A percentile compares a stretch with the other conserved stretches of the same genome.
These are phyloP conservation scores for Nemania sp. DNA, from an alignment of 2,329 filamentous ascomycete genomes.

Conservation along the genomic window DNA sequence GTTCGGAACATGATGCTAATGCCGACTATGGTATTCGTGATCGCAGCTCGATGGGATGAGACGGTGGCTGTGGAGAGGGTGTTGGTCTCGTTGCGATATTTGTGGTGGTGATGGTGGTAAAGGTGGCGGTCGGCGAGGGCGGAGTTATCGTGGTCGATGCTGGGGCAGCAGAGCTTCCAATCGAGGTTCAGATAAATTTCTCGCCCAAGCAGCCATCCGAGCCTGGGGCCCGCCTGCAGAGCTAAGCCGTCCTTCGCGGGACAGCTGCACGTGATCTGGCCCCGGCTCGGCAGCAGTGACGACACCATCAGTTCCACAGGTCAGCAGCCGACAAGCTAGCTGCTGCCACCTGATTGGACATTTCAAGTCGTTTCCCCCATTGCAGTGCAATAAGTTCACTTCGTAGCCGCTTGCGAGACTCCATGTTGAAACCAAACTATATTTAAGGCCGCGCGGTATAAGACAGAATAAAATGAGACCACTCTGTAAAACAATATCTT, in stretches of 20 bases:
- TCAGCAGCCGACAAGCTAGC: too few relatives aligned
- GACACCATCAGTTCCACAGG: too few relatives aligned
- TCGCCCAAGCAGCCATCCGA: conserved; percentile 34
- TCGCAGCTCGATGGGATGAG: conserved; percentile 15
- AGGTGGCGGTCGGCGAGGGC: conserved; percentile 10
- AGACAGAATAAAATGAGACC: too few relatives aligned
- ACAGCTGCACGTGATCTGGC: conserved; percentile 30
- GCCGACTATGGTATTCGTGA: background rate
- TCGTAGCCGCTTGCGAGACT: too few relatives aligned
- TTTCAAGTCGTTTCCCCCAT: too few relatives aligned
- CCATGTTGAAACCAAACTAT: too few relatives aligned
- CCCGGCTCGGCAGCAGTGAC: too few relatives aligned
- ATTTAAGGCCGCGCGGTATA: too few relatives aligned
- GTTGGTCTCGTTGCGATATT: background rate
- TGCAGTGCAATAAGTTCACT: too few relatives aligned
- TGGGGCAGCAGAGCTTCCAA: conserved; percentile 1
- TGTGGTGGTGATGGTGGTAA: background rate
- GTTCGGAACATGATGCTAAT: conserved; percentile 91
- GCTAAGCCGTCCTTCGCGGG: conserved; percentile 30
- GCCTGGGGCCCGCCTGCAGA: conserved; percentile 33
- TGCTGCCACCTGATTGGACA: too few relatives aligned
- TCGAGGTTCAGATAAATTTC: conserved; percentile 41
- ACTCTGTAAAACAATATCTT: too few relatives aligned
- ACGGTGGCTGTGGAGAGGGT: background rate
- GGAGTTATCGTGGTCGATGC: background rate